Evolutionary conservation across 2,329 filamentous ascomycete genomes (phyloP).

Genomic region (Pseudogymnoascus sp.): DNA sequence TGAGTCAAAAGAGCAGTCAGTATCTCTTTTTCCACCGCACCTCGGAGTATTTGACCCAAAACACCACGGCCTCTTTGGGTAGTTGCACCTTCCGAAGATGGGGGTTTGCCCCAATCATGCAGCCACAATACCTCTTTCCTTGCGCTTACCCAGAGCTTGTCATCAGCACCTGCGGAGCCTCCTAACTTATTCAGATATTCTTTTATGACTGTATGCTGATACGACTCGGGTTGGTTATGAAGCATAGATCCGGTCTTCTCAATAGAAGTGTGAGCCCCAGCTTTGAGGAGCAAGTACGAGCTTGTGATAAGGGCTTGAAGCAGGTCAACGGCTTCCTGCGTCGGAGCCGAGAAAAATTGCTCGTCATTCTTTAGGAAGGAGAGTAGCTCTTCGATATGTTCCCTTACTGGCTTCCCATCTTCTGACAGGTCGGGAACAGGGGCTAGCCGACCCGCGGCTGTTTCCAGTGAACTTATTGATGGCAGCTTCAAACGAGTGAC

Average conservation of each 20-base stretch:
- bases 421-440: constrained; percentile 34
- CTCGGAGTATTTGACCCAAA: constrained; percentile 53
- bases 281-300: constrained; percentile 48
- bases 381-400: constrained; percentile 41
- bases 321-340: constrained; percentile 48
- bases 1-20: constrained; percentile 60
- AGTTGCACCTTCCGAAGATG: constrained; percentile 33
- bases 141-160: constrained; percentile 56
- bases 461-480: constrained; percentile 46
- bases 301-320: constrained; percentile 59
- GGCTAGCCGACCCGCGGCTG: constrained; percentile 42
- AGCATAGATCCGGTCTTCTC: constrained; percentile 9
- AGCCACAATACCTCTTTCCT: constrained; percentile 67
- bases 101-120: constrained; percentile 60
- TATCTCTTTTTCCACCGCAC: constrained; percentile 63
- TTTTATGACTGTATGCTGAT: background rate
- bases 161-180: constrained; percentile 48
- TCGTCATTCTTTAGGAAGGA: constrained; percentile 42
- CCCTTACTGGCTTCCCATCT: constrained; percentile 22
- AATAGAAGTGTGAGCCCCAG: constrained; percentile 34
- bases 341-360: constrained; percentile 60
- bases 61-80: constrained; percentile 40
- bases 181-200: background rate
- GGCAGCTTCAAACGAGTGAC: constrained; percentile 55
- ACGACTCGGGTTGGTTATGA: background rate